Evolutionary conservation across 306 rosid genomes (phyloP).

Genomic region (Ochetophila trinervis): DNA sequence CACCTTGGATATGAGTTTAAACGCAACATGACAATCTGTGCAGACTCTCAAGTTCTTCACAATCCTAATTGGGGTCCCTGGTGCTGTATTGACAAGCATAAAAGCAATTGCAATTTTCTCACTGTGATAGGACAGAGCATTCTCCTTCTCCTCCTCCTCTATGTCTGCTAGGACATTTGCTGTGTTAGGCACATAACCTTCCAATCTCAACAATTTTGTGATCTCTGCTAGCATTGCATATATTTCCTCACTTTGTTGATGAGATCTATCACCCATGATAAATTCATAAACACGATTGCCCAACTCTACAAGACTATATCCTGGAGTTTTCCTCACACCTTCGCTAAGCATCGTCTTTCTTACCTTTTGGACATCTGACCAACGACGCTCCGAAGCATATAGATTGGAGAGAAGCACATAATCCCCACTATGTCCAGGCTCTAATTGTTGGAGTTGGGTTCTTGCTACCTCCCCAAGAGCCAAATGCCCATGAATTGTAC

Average conservation of each 20-base stretch:
- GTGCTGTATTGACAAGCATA: conserved; percentile 28
- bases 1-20: conserved; percentile 40
- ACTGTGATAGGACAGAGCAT: conserved; percentile 37
- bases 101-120: conserved; percentile 46
- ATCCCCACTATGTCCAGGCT: conserved; percentile 38
- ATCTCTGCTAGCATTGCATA: conserved; percentile 36
- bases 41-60: conserved; percentile 45
- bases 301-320: conserved; percentile 42
- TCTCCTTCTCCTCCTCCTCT: conserved; percentile 50
- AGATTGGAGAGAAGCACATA: conserved; percentile 47
- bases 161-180: conserved; percentile 39
- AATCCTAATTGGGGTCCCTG: conserved; percentile 30
- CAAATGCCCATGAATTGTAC: conserved; percentile 33
- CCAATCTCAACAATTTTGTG: conserved; percentile 23
- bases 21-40: conserved; percentile 40
- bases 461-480: conserved; percentile 37
- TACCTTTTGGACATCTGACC: conserved; percentile 40
- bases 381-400: conserved; percentile 42
- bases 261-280: conserved; percentile 30
- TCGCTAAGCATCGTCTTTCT: conserved; percentile 34
- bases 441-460: conserved; percentile 27
- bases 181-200: conserved; percentile 41
- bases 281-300: conserved; percentile 35
- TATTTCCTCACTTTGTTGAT: conserved; percentile 29
- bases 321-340: conserved; percentile 44